Base-by-base conservation (phyloP, 2,329 filamentous ascomycete species). In the Ceratocystis albifundus region DNA sequence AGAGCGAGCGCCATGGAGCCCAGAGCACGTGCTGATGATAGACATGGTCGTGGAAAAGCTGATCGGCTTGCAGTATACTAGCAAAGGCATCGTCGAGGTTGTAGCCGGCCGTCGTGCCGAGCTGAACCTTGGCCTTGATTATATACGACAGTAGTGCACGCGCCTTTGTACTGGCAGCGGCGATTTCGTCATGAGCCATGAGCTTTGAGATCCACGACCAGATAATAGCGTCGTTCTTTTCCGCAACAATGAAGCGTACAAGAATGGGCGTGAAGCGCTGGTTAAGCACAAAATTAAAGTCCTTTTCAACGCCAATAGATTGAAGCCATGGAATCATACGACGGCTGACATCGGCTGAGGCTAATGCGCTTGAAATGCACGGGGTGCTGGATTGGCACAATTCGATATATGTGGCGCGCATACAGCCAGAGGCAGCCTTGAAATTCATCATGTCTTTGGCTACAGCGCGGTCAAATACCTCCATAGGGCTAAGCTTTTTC, bases 391-490 rank as follows among this genome's bases (percentile, higher is more conserved):
- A 71, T 63, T 73, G 71, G 1, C 71, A 65, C 32, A 80, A 74
- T 22, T 78, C 75, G 48, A 77, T 75, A 41, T 74, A 73, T 70
- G 83, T 79, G 17, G 79, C 77, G 36, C 77, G 73, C 64, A 85
- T 75, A 67, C 82, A 84, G 12, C 83, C 83, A 1, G 78, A 78
- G 0, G 83, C 83, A 0, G 80, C 77, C 48, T 76, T 75, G 1
- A 78, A 71, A 3, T 77, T 84, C 82, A 85, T 84, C 70, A 85
- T 76, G 46, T 82, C 82, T 70, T 76, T 78, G 12, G 80, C 77
- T 1, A 82, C 81, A 20, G 82, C 83, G 66, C 78, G 76, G 69
- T 83, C 78, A 68, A 85, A 85, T 2, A 84, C 77, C 48, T 80
- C 76, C 75, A 82, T 80, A 2, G 80, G 81, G 55, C 80, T 77